Base-by-base conservation (phyloP, 1,284 basidiomycete genomes). In the Trichosporon inkin region DNA sequence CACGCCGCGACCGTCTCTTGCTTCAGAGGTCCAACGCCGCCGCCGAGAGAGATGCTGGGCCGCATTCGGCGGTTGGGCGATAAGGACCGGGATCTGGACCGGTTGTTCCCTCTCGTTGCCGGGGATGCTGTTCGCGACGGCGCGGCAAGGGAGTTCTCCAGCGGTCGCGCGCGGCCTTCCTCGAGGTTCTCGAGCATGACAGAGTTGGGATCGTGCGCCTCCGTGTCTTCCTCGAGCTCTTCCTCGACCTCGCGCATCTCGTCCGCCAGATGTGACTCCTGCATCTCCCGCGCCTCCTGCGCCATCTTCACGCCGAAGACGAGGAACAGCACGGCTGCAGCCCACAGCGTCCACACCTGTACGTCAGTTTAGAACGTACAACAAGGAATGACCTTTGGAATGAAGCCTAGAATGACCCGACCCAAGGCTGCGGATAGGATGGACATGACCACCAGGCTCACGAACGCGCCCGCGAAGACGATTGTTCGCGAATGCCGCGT, bases 211-310 rank as follows among this genome's bases (percentile, higher is more conserved):
- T 74, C 73, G 57, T 75, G 70, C 28, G 62, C 53, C 10, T 71
- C 71, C 34, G 70, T 68, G 62, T 79, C 77, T 56, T 79, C 76
- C 66, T 79, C 74, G 56, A 93, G 88, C 78, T 96, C 92, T 73
- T 92, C 91, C 75, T 89, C 88, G 22, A 89, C 89, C 77, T 96
- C 92, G 67, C 86, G 86, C 85, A 95, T 91, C 77, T 95, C 92
- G 78, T 97, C 92, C 67, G 87, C 80, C 60, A 96, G 89, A 61
- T 78, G 76, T 10, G 88, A 90, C 0, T 79, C 79, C 55, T 84
- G 80, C 89, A 96, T 95, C 62, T 81, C 80, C 55, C 84, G 79
- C 0, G 85, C 91, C 75, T 96, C 93, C 71, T 86, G 80, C 51
- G 88, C 72, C 89, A 95, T 92, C 79, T 88, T 90, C 47, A 81